Evolutionary conservation across 441 rosid genomes (phyloP), one percentile per base, ranked within the genome.

Genomic region (Corymbia citriodora): DNA sequence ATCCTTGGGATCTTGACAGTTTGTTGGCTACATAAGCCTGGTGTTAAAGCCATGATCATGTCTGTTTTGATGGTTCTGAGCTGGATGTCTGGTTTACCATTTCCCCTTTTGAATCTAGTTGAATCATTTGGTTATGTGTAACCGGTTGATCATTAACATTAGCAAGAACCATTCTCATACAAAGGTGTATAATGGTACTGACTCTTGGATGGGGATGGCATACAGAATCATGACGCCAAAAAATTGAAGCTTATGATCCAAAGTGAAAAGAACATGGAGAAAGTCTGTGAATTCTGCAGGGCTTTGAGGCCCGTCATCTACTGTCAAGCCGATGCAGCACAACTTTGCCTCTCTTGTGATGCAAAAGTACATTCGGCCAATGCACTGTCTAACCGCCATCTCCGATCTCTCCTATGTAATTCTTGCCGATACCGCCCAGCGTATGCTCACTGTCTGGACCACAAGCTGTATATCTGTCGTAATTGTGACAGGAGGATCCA

Each of bases 361-460:
- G 94, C 96, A 1, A 98, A 95, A 93, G 97, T 98, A 83, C 99
- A 98, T 94, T 98, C 99, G 45, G 98, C 99, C 59, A 98, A 97
- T 88, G 93, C 98, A 83, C 96, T 98, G 89, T 97, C 98, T 9
- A 93, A 93, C 65, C 89, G 96, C 89, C 99, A 98, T 94, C 93
- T 95, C 87, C 96, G 99, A n/a, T 93, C 97, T 36, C 94, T 96
- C 91, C 93, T 96, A 40, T 98, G 98, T 25, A 97, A 95, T 86
- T 92, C 92, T 1, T 98, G 99, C 93, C 93, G 94, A 89, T 36
- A 23, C 83, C 27, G 48, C 61, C 91, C 90, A 0, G 91, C 90
- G 8, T 81, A 85, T 1, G 16, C 53, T 4, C 90, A 88, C 57
- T 90, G 91, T 57, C 23, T 53, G 65, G 95, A 95, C 90, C 99